Evolutionary conservation across 2,329 filamentous ascomycete species (phyloP).

Genomic region (Ceratocystis eucalypticola): DNA sequence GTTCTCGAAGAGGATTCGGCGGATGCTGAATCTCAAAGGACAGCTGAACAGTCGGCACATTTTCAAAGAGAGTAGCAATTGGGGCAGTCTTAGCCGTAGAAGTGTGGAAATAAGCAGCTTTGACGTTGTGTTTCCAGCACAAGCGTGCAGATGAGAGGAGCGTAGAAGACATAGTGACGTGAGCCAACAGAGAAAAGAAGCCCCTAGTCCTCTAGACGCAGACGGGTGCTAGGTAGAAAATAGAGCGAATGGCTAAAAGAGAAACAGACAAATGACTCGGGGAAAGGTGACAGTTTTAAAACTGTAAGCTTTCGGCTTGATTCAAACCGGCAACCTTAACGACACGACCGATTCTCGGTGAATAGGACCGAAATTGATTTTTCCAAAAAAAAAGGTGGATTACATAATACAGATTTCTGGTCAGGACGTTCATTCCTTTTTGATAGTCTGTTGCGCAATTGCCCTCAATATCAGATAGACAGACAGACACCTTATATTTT

Average conservation of each 20-base stretch:
- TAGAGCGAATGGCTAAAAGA: neutral
- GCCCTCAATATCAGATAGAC: no score
- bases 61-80: conserved; percentile 6
- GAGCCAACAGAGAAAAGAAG: neutral
- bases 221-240: neutral
- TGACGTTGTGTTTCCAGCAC: neutral
- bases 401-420: neutral
- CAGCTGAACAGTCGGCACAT: conserved; percentile 29
- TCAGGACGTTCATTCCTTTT: no score
- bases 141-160: conserved; percentile 1
- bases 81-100: neutral
- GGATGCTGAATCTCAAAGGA: conserved; percentile 56
- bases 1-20: conserved; percentile 28
- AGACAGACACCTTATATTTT: no score
- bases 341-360: neutral
- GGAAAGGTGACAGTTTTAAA: neutral
- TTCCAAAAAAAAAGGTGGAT: neutral
- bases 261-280: neutral
- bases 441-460: no score
- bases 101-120: conserved; percentile 12
- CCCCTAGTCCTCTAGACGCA: neutral
- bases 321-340: no score
- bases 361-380: neutral
- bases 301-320: no score
- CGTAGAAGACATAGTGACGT: conserved; percentile 6